phyloP scores from a whole-genome alignment of 1,139 yeast species.

The Magnusiomyces magnusii region DNA sequence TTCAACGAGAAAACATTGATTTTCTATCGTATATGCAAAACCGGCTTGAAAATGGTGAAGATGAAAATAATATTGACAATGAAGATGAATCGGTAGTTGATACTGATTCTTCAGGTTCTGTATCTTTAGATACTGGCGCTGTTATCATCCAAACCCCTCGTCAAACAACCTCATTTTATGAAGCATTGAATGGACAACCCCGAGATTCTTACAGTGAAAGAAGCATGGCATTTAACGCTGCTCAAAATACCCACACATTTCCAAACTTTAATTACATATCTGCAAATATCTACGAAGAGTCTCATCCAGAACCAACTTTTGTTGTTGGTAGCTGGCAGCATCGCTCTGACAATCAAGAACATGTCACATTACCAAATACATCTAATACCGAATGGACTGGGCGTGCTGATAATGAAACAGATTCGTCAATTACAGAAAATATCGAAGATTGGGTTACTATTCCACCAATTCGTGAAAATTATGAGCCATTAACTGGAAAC shows the following conservation, averaged over 20 bases:
- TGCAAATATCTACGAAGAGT: not conserved
- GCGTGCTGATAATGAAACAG: not conserved
- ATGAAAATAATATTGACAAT: not conserved
- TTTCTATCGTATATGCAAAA: not conserved
- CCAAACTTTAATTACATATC: not conserved
- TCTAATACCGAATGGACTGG: not conserved
- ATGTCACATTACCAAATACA: not conserved
- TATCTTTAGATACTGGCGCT: not conserved
- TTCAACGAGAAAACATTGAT: not conserved
- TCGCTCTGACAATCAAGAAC: not conserved
- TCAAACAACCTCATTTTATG: not conserved
- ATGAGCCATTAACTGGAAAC: not conserved
- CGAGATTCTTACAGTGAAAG: not conserved
- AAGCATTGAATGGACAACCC: not conserved
- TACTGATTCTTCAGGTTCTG: not conserved
- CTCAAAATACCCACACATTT: not conserved
- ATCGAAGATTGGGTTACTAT: not conserved
- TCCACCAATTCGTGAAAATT: not conserved
- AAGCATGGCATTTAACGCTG: not conserved
- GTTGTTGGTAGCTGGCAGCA: not conserved
- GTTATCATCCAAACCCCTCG: not conserved
- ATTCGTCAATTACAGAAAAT: not conserved
- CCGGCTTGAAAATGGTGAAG: not conserved
- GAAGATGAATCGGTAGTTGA: not conserved
- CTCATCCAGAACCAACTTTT: not conserved